Evolutionary conservation across 192 early-diverging fungal species (phyloP), one percentile per base, ranked within the genome.

Genomic region (Coemansia sp.): DNA sequence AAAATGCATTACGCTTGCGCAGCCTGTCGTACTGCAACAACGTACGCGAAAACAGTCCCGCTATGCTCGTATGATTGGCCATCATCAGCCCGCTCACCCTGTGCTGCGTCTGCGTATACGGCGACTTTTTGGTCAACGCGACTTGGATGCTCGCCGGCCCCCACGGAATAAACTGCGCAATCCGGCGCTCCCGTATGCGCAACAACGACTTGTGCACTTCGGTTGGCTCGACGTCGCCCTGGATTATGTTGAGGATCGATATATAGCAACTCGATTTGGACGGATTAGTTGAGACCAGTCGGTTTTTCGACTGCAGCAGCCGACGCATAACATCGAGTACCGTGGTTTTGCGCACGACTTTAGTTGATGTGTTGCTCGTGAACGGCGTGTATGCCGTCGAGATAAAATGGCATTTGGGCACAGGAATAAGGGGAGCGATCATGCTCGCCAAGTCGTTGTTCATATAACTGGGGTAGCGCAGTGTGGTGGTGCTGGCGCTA

Each of bases 391-490:
- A 99, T 8, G 90, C 88, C 1, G 97, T 99, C 56, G 87, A 89
- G 38, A 99, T 81, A 70, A 88, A 99, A 70, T 99, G 97, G 70
- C 97, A 99, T 53, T 93, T 87, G 9, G 97, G 97, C n/a, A 95
- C 97, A 0, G 97, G 97, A 56, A 99, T 98, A 55, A 99, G 83
- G 14, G 95, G 94, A 2, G 97, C 90, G 20, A 98, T 85, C 70
- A 99, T 88, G 57, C 94, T 90, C 6, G 96, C 93, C 48, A 99
- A 84, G 69, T 99, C 95, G 74, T 99, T 99, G 84, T 99, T 97
- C 97, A 99, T 99, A 74, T 97, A 99, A 59, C 95, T 93, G 28
- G 97, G 97, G 80, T 99, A 99, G 58, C 97, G 89, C 46, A 99
- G 80, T 14, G 95, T 98, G 4, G 90, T 95, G 18, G 97, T 99